Evolutionary conservation across 2,329 filamentous ascomycete species (phyloP).

Genomic region (Fusarium nanum): DNA sequence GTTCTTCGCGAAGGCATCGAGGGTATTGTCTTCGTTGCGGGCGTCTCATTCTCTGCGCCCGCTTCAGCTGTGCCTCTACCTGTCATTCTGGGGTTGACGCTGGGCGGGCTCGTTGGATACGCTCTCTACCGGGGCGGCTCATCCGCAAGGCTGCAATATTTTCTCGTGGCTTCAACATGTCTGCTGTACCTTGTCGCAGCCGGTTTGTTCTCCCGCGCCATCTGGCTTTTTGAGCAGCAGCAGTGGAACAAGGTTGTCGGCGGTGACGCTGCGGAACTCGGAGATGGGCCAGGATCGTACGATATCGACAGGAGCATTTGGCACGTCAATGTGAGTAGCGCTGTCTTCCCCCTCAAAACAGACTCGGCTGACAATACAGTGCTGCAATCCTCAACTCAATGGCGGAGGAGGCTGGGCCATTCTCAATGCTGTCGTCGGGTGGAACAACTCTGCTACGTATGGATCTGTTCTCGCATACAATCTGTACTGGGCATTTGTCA

Average conservation of each 20-base stretch:
- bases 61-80: slow-evolving; percentile 82
- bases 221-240: slow-evolving; percentile 81
- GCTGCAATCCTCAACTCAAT: slow-evolving; percentile 79
- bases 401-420: slow-evolving; percentile 86
- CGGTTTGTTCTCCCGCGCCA: slow-evolving; percentile 80
- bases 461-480: slow-evolving; percentile 90
- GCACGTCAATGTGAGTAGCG: slow-evolving; percentile 80
- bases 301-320: slow-evolving; percentile 82
- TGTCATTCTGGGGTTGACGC: slow-evolving; percentile 75
- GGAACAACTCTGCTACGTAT: slow-evolving; percentile 89
- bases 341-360: no score
- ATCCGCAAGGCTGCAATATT: slow-evolving; percentile 68
- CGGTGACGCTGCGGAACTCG: slow-evolving; percentile 64
- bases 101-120: slow-evolving; percentile 76
- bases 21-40: slow-evolving; percentile 88
- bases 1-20: slow-evolving; percentile 87
- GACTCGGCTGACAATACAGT: slow-evolving; percentile 58
- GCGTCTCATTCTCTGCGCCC: slow-evolving; percentile 81
- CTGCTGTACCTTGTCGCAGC: slow-evolving; percentile 87
- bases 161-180: slow-evolving; percentile 85
- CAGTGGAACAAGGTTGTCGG: slow-evolving; percentile 75
- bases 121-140: slow-evolving; percentile 74
- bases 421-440: slow-evolving; percentile 87
- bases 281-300: slow-evolving; percentile 77
- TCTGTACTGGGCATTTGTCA: slow-evolving; percentile 84